Base-by-base conservation (phyloP, 306 rosid species). In the Mucuna pruriens region DNA sequence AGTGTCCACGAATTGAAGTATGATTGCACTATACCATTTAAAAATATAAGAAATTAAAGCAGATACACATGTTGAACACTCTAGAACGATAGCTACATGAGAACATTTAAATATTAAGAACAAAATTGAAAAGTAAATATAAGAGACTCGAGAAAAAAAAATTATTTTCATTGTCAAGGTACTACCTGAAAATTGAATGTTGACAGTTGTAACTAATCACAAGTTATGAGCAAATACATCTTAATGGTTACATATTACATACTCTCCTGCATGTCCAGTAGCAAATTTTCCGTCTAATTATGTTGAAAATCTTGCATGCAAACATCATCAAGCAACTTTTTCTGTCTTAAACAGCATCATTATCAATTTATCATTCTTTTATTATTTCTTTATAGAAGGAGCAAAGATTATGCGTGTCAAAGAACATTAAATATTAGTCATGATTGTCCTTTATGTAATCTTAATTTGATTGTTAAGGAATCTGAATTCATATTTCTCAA, bases 1-100 rank as follows among this genome's bases (percentile, higher is more conserved):
- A 70, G 55, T 40, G 64, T 49, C 44, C 74, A 67, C 49, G 44
- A 75, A 48, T 31, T 67, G 46, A 29, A 75, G 44, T 58, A 60
- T 48, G 57, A 60, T 34, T 12, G 49, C 54, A 54, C n/a, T 45
- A 65, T 44, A 20, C 39, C 22, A 73, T 78, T 83, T 45, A 31
- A 16, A 19, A 45, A 38, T 19, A 63, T 16, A 49, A 49, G 54
- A 71, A 25, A 44, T 25, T 36, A 68, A 70, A 44, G 61, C 45
- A 20, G 29, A 60, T 52, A 38, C 55, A 49, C 38, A 49, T 39
- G 49, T 17, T 48, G 26, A 15, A 13, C 34, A 54, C n/a, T 40
- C 46, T 13, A 44, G 34, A 76, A 26, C 4, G 25, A 55, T 31
- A 67, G 44, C 48, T 25, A 34, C 16, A 44, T 12, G 57, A 9